A percentile compares a stretch with the other conserved stretches of the same genome.
These are phyloP conservation scores for Colletotrichum sp. DNA, from an alignment of 2,329 filamentous ascomycete species.

Conservation along the genomic window DNA sequence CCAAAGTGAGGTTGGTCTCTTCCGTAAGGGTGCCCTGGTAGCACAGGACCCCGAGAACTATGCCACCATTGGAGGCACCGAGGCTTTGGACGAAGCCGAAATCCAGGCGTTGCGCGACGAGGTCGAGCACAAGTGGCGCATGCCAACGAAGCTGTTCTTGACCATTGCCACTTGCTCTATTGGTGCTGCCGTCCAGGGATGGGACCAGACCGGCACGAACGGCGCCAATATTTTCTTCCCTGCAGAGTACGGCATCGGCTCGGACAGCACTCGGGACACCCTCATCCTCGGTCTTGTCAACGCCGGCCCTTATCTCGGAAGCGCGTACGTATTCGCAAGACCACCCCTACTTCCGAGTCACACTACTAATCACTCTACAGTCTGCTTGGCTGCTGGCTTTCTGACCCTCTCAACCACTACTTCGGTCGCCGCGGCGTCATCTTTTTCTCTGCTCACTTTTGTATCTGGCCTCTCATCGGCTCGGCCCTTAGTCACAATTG, in stretches of 20 bases:
- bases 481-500: constrained; percentile 69
- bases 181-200: constrained; percentile 73
- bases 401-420: constrained; percentile 68
- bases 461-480: constrained; percentile 65
- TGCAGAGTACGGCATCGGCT: constrained; percentile 42
- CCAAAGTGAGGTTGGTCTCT: constrained; percentile 58
- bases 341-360: neutral
- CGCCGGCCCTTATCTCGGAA: constrained; percentile 55
- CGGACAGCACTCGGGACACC: constrained; percentile 34
- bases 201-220: constrained; percentile 71
- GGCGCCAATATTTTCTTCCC: constrained; percentile 69
- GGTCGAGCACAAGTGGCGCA: constrained; percentile 70
- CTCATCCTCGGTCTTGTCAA: constrained; percentile 72
- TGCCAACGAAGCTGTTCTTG: constrained; percentile 66
- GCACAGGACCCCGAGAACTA: constrained; percentile 71
- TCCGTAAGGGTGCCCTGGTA: constrained; percentile 74
- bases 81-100: constrained; percentile 65
- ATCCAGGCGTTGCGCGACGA: constrained; percentile 66
- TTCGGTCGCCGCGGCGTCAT: constrained; percentile 72
- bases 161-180: constrained; percentile 73
- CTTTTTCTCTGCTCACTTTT: constrained; percentile 67
- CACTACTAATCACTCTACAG: constrained; percentile 25
- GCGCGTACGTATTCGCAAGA: constrained; percentile 32
- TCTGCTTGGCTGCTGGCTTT: constrained; percentile 66
- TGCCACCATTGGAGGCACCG: constrained; percentile 62